Evolutionary conservation across 2,329 filamentous ascomycete species (phyloP).

Genomic region (Diplodia intermedia): DNA sequence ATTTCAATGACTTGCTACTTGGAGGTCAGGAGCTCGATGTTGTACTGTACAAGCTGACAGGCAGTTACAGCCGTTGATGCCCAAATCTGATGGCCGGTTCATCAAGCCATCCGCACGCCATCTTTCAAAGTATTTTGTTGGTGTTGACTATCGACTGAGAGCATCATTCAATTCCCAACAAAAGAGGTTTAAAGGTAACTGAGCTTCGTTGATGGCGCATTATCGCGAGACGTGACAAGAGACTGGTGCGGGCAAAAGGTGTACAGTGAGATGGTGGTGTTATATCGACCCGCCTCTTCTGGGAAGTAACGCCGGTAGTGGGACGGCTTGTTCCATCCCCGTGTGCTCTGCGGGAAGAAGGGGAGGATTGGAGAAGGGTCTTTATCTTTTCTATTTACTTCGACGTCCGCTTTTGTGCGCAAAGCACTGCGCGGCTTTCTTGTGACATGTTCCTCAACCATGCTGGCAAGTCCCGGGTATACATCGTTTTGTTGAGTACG

Average conservation of each 20-base stretch:
- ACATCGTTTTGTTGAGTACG: not conserved
- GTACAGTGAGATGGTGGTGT: conserved; percentile 1
- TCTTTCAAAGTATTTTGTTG: not conserved
- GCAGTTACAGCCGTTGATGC: not conserved
- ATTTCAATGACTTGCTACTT: not conserved
- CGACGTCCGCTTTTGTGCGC: not conserved
- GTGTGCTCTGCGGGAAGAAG: not conserved
- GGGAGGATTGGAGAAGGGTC: not conserved
- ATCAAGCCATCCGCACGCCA: not conserved
- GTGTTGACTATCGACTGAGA: not conserved
- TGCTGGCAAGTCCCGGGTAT: not conserved
- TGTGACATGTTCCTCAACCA: not conserved
- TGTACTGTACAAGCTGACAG: not conserved
- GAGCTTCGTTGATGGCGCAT: not conserved
- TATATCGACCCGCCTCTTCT: conserved; percentile 15
- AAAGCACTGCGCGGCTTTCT: not conserved
- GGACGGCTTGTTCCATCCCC: conserved; percentile 8
- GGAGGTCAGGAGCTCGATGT: not conserved
- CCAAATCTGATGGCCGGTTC: not conserved
- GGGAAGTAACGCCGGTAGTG: not conserved
- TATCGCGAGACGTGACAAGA: not conserved
- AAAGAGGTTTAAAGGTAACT: not conserved
- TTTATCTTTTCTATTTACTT: not conserved
- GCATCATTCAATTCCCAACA: not conserved
- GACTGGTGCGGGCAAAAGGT: not conserved